Percentiles rank a stretch among this genome's conserved stretches.
Evolutionary conservation across 139 green algal species (phyloP).

Genomic region (Picochlorum sp.): DNA sequence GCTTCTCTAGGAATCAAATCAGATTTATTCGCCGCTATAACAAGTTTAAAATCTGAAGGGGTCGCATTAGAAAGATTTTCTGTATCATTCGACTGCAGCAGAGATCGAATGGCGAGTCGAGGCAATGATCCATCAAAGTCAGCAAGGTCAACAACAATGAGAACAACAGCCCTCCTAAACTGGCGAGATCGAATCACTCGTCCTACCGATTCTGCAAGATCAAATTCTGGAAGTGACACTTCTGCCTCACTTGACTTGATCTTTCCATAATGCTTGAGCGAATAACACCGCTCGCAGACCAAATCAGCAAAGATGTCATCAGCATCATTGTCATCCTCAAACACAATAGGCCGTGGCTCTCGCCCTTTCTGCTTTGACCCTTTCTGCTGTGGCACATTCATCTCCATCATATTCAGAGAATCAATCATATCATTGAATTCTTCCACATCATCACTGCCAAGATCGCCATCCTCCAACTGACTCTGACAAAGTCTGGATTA

Average conservation of each 20-base stretch:
- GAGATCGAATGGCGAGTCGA: slow-evolving; percentile 29
- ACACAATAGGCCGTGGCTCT: neutral
- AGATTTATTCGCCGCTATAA: slow-evolving; percentile 90
- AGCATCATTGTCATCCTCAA: slow-evolving; percentile 9
- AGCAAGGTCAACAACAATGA: slow-evolving; percentile 65
- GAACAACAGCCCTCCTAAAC: slow-evolving; percentile 68
- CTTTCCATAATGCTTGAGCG: slow-evolving; percentile 67
- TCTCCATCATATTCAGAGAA: neutral
- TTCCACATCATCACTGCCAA: neutral
- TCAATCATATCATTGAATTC: neutral
- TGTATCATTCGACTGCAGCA: slow-evolving; percentile 14
- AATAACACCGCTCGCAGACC: slow-evolving; percentile 84
- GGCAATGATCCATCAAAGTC: slow-evolving; percentile 92
- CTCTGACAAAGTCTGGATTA: neutral
- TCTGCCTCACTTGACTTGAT: slow-evolving; percentile 57
- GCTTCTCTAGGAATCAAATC: slow-evolving; percentile 67
- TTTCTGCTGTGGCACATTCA: neutral
- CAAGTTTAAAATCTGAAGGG: slow-evolving; percentile 38
- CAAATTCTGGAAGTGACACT: slow-evolving; percentile 62
- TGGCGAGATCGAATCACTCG: slow-evolving; percentile 68
- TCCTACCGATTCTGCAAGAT: slow-evolving; percentile 66
- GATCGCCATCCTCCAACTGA: neutral
- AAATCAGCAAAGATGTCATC: slow-evolving; percentile 29
- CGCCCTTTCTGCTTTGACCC: neutral
- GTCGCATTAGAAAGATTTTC: neutral